These are phyloP conservation scores for Hippophae rhamnoides DNA, from an alignment of 306 rosid species.

Conservation along the genomic window DNA sequence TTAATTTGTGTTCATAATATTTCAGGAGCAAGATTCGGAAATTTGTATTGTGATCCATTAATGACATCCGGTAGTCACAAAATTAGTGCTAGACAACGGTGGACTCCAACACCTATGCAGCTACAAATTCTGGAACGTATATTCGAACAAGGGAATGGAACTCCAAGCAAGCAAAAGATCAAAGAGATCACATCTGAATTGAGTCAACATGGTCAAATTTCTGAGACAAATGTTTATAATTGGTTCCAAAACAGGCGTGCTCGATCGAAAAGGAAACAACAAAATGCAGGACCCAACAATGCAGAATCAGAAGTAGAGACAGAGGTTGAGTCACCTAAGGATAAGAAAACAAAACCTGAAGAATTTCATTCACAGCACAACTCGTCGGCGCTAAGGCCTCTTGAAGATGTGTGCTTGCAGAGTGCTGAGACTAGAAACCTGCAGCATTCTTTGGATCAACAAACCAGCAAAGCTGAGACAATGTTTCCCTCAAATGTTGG, in stretches of 20 bases:
- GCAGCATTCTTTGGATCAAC: slow-evolving; percentile 55
- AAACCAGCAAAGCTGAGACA: slow-evolving; percentile 36
- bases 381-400: slow-evolving; percentile 30
- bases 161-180: slow-evolving; percentile 94
- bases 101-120: slow-evolving; percentile 89
- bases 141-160: slow-evolving; percentile 80
- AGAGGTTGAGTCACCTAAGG: slow-evolving; percentile 79
- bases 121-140: slow-evolving; percentile 86
- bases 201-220: slow-evolving; percentile 85
- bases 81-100: slow-evolving; percentile 84
- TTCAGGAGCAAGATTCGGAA: slow-evolving; percentile 78
- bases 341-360: slow-evolving; percentile 64
- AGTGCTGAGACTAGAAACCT: slow-evolving; percentile 54
- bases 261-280: slow-evolving; percentile 80
- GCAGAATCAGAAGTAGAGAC: slow-evolving; percentile 83
- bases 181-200: slow-evolving; percentile 82
- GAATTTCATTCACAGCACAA: slow-evolving; percentile 49
- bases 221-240: slow-evolving; percentile 86
- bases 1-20: slow-evolving; percentile 2
- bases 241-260: slow-evolving; percentile 99
- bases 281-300: slow-evolving; percentile 36
- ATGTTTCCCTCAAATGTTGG: slow-evolving; percentile 43
- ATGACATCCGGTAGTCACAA: slow-evolving; percentile 77
- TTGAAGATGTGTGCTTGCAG: slow-evolving; percentile 67
- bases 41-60: slow-evolving; percentile 68